Base-by-base conservation (phyloP, 179 eudicot genomes). In the Corrigiola litoralis region DNA sequence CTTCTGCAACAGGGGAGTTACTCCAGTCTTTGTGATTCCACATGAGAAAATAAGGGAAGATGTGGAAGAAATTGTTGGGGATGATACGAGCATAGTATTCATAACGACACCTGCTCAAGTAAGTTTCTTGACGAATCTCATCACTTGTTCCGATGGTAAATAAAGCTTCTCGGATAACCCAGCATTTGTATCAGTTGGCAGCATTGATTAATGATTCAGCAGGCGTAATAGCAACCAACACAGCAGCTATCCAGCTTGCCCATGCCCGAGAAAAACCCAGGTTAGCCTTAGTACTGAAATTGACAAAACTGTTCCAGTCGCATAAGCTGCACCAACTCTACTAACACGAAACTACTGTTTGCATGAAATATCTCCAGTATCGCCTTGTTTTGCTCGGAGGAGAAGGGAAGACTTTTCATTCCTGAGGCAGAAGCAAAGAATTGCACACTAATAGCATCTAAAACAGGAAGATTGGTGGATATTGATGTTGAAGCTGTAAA, bases 71-170 rank as follows among this genome's bases (percentile, higher is more conserved):
- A 68, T 80, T 24, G 77, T 84, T 25, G 95, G 85, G 38, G 84
- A 82, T 13, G 87, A 91, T 60, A 70, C 96, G 25, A 81, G 81
- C 70, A 84, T 91, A 37, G 89, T 91, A 63, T 82, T 88, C 49
- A 86, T 91, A 57, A 84, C 94, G 5, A 91, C 97, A 47, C 97
- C 97, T 12, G 94, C 87, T 32, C 96, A 91, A 87, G 97, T 86
- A 68, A 48, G 72, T 24, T 24, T 53, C 24, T 54, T 20, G 9
- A 31, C 37, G 25, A 38, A 21, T 27, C 16, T 21, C 20, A 3
- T 3, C 5, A 40, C 5, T 11, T 6, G 24, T 11, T 33, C 9
- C 47, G n/a, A 29, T 42, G 29, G 54, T 54, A 31, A 21, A 9
- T 14, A 45, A 50, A 1, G 18, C 38, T 29, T 37, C 2, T 18